Conservation (phyloP, 805 yeast species). For the Kurtzmaniella fragi region DNA sequence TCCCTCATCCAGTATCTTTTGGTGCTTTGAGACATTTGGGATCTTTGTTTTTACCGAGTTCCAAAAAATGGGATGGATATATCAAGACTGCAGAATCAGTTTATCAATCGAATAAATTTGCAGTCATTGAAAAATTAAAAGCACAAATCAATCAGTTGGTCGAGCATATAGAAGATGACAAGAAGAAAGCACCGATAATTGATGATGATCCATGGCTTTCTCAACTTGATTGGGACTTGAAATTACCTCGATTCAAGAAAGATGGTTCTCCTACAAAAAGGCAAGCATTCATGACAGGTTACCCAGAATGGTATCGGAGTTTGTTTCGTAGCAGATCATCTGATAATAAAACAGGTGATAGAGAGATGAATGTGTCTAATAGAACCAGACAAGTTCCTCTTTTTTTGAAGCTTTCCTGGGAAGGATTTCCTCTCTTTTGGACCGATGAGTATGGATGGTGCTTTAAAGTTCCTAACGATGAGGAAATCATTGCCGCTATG, state of each 20-base stretch:
- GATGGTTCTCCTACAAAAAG: conserved; percentile 63
- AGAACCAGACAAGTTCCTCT: conserved; percentile 74
- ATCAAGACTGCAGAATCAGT: conserved; percentile 61
- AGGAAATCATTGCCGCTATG: conserved; percentile 22
- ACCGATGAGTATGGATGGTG: conserved; percentile 82
- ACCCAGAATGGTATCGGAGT: conserved; percentile 88
- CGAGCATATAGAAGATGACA: conserved; percentile 30
- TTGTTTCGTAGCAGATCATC: conserved; percentile 30
- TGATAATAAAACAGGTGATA: conserved; percentile 26
- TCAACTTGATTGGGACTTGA: conserved; percentile 84
- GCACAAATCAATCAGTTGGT: conserved; percentile 54
- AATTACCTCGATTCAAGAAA: conserved; percentile 57
- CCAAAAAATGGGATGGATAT: conserved; percentile 67
- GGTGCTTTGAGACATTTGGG: conserved; percentile 78
- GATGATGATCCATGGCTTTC: conserved; percentile 79
- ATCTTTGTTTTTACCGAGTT: conserved; percentile 73
- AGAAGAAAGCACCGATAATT: conserved; percentile 23
- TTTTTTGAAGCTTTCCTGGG: conserved; percentile 77
- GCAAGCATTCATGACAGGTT: conserved; percentile 78
- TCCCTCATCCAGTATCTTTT: conserved; percentile 94
- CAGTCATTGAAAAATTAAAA: conserved; percentile 55
- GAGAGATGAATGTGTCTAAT: conserved; percentile 56
- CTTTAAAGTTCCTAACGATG: conserved; percentile 52
- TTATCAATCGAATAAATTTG: conserved; percentile 53
- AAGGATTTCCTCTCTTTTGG: conserved; percentile 79